Evolutionary conservation across 140 eudicot genomes (phyloP), one percentile per base, ranked within the genome.

Genomic region (Stevia rebaudiana): DNA sequence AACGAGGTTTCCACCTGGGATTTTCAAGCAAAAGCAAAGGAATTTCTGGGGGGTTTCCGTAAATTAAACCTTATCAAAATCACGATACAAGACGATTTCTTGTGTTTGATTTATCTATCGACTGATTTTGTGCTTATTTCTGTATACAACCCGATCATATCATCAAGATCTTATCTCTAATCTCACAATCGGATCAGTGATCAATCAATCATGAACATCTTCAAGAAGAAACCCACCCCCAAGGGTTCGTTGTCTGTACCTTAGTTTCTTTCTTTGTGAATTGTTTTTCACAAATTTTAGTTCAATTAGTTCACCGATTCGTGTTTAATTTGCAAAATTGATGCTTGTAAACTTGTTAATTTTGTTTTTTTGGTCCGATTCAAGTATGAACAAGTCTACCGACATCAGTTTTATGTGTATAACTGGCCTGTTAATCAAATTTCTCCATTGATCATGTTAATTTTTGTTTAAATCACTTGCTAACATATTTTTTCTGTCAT

Each of bases 161-260:
- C 43, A 58, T 56, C 68, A 36, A 30, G 22, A 31, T 68, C 56
- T 8, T 41, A 33, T 40, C 44, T 53, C 22, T 21, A 23, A 47
- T 72, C 66, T 11, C 46, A 40, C 60, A 56, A 67, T 67, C 65
- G 41, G 72, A 52, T 63, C 77, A 65, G 11, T 52, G 42, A 73
- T 54, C 67, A 23, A 64, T 54, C 77, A 40, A 78, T 62, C 74
- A 87, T 81, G 94, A 87, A 84, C 76, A 66, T 84, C 72, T 87
- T 87, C 84, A 74, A 85, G 76, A 87, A 80, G 61, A 87, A 87
- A 70, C 95, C 95, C 48, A 84, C 86, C 40, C 74, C 82, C 47
- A 77, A 77, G n/a, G 81, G 81, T 76, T 8, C 62, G 44, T 56
- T 22, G 6, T 62, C 48, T 25, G 67, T 70, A 69, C 76, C 80